Conservation (phyloP, 768 basidiomycete genomes). For the Gautieria morchelliformis region DNA sequence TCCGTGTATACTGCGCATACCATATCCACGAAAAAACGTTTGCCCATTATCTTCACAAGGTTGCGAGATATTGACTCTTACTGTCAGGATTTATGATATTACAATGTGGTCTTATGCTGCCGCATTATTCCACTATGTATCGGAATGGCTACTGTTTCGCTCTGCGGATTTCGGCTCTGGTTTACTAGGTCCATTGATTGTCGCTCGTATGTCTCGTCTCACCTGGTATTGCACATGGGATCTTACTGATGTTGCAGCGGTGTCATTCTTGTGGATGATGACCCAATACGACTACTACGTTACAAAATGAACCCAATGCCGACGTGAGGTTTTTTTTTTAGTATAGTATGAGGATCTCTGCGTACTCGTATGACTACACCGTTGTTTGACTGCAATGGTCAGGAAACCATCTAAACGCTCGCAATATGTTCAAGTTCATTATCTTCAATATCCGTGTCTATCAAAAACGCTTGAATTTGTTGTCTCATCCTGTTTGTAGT, state of each 20-base stretch:
- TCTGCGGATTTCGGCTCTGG: conserved; percentile 55
- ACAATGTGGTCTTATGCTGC: conserved; percentile 81
- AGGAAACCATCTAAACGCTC: background rate
- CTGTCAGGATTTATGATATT: conserved; percentile 79
- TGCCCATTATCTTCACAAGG: conserved; percentile 19
- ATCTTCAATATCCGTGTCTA: conserved; percentile 2
- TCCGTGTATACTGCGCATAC: conserved; percentile 85
- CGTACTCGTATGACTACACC: background rate
- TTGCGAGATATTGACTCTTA: background rate
- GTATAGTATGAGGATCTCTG: background rate
- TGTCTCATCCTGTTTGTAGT: conserved; percentile 2
- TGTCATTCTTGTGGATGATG: conserved; percentile 78
- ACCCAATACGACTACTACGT: conserved; percentile 77
- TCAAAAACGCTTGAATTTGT: conserved; percentile 11
- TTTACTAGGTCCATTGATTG: conserved; percentile 66
- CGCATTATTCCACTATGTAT: conserved; percentile 82
- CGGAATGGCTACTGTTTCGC: conserved; percentile 77
- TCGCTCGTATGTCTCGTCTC: conserved; percentile 58
- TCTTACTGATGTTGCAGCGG: conserved; percentile 31
- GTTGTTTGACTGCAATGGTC: too few relatives aligned
- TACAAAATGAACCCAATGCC: conserved; percentile 1
- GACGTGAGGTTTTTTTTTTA: background rate
- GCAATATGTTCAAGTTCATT: background rate
- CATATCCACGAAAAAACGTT: conserved; percentile 77
- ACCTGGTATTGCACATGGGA: background rate